phyloP scores from a whole-genome alignment of 331 rosid genomes.

The Quercus lobata region DNA sequence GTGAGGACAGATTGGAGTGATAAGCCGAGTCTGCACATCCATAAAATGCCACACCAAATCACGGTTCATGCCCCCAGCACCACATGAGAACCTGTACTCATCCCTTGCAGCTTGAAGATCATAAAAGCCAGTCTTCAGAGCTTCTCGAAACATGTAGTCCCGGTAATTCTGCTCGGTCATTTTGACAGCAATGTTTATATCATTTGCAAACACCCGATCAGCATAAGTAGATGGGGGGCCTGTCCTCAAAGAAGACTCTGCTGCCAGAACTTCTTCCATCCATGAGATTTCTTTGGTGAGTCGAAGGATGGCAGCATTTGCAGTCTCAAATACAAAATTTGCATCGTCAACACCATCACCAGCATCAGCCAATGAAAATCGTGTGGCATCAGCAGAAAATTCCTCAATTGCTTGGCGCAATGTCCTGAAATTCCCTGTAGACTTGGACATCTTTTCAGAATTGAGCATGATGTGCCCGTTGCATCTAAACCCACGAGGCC shows the following conservation, averaged over 20 bases:
- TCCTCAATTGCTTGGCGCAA: slow-evolving; percentile 81
- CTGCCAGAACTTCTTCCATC: slow-evolving; percentile 75
- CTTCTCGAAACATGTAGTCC: slow-evolving; percentile 81
- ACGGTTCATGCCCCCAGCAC: slow-evolving; percentile 66
- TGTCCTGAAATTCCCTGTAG: slow-evolving; percentile 90
- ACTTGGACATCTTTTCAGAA: slow-evolving; percentile 88
- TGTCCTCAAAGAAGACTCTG: slow-evolving; percentile 65
- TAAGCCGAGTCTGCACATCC: slow-evolving; percentile 90
- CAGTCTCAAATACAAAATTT: slow-evolving; percentile 86
- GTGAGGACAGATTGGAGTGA: slow-evolving; percentile 92
- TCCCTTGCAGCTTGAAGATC: slow-evolving; percentile 93
- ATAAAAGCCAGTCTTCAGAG: slow-evolving; percentile 86
- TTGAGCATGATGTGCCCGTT: slow-evolving; percentile 94
- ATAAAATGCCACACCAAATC: slow-evolving; percentile 74
- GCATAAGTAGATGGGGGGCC: slow-evolving; percentile 90
- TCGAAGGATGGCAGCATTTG: slow-evolving; percentile 79
- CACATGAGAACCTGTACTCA: slow-evolving; percentile 83
- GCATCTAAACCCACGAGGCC: slow-evolving; percentile 94
- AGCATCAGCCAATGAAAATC: slow-evolving; percentile 95
- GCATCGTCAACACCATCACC: slow-evolving; percentile 99
- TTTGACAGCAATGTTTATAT: slow-evolving; percentile 73
- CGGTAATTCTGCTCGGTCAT: slow-evolving; percentile 70
- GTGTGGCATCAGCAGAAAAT: slow-evolving; percentile 88
- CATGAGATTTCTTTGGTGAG: slow-evolving; percentile 86
- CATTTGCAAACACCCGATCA: slow-evolving; percentile 85